Evolutionary conservation across 73 alveolate species (phyloP).

Genomic region (Blepharisma japonicum): DNA sequence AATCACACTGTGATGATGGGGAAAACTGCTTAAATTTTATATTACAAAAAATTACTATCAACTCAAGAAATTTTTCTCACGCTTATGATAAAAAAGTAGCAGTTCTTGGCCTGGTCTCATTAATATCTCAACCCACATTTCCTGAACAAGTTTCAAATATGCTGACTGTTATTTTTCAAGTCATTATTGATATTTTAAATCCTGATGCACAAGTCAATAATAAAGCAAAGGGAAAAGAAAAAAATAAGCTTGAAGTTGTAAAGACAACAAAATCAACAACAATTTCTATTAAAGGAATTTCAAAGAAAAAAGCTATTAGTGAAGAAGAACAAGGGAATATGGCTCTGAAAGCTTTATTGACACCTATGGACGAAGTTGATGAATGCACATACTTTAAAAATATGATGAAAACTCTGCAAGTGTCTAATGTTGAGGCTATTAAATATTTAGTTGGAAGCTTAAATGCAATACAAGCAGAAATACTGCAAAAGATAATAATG

Average conservation of each 20-base stretch:
- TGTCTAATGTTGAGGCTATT: no score
- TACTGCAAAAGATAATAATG: not conserved
- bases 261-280: no score
- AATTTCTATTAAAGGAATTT: no score
- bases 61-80: not conserved
- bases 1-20: not conserved
- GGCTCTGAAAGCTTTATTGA: not conserved
- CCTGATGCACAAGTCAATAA: no score
- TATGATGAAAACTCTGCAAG: not conserved
- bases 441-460: not conserved
- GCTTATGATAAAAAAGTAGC: conserved; percentile 29
- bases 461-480: not conserved
- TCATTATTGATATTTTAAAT: not conserved
- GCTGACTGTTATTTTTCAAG: not conserved
- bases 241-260: no score
- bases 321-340: conserved; percentile 31
- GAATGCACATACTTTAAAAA: conserved; percentile 7
- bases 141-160: not conserved
- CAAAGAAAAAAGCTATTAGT: not conserved
- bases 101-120: not conserved
- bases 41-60: not conserved
- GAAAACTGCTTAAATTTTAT: not conserved
- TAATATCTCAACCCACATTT: not conserved
- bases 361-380: not conserved
- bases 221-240: no score